These are phyloP conservation scores for Syzygium syzygioides DNA, from an alignment of 441 rosid genomes.

Conservation along the genomic window DNA sequence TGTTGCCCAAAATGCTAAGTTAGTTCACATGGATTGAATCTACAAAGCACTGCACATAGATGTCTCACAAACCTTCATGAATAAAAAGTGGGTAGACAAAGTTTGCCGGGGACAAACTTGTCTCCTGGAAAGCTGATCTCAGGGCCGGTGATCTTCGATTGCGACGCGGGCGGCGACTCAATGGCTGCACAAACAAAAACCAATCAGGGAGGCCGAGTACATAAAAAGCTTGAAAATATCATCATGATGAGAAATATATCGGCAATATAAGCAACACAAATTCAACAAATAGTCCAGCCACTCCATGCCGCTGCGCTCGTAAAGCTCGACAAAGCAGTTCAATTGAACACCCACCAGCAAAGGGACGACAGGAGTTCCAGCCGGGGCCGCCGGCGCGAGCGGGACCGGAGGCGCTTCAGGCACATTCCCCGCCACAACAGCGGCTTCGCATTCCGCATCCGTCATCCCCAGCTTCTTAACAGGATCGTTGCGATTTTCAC, in stretches of 20 bases:
- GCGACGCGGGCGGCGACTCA: conserved; percentile 77
- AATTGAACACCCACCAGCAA: conserved; percentile 44
- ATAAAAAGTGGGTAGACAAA: conserved; percentile 92
- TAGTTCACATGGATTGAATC: not conserved
- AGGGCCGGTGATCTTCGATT: conserved; percentile 59
- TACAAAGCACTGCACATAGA: not conserved
- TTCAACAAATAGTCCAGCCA: not conserved
- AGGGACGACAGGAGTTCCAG: conserved; percentile 73
- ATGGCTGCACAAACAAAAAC: conserved; percentile 39
- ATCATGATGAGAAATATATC: not conserved
- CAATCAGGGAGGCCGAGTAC: not conserved
- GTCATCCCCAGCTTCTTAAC: conserved; percentile 54
- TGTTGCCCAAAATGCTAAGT: not conserved
- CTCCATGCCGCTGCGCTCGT: not conserved
- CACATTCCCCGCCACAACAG: conserved; percentile 69
- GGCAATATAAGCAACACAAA: not conserved
- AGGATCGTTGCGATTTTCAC: conserved; percentile 34
- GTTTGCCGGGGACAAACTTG: conserved; percentile 74
- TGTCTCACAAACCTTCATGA: conserved; percentile 68
- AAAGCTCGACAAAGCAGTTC: not conserved
- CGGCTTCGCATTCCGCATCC: conserved; percentile 87
- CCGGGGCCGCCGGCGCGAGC: conserved; percentile 70
- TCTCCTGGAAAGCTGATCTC: conserved; percentile 86
- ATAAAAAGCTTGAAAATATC: not conserved
- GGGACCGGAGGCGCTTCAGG: conserved; percentile 88